These are phyloP conservation scores for maize (Zea mays) DNA, from an alignment of 176 grass and related monocot genomes.

Conservation along the genomic window DNA sequence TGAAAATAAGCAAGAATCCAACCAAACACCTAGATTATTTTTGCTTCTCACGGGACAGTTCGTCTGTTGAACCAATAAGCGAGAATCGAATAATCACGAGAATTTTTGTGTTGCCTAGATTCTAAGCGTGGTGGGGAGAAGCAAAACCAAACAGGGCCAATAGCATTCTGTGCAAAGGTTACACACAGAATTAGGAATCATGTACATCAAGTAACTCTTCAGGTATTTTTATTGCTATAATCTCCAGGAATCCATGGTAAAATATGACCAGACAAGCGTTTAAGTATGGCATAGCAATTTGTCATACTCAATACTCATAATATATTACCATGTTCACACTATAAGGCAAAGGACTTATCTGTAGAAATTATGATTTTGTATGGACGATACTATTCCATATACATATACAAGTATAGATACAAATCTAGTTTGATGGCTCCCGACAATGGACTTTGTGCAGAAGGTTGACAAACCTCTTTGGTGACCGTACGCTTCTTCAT, in stretches of 20 bases:
- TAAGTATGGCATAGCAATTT: conserved; percentile 20
- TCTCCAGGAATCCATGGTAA: conserved; percentile 4
- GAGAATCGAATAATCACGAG: no score
- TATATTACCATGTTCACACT: conserved; percentile 10
- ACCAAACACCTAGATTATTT: no score
- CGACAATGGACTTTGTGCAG: conserved; percentile 15
- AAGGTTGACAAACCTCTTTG: conserved; percentile 67
- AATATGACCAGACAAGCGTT: conserved; percentile 23
- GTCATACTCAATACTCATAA: background rate
- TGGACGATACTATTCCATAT: background rate
- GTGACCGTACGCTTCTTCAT: conserved; percentile 48
- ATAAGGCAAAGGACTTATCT: background rate
- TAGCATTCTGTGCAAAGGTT: background rate
- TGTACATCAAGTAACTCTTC: conserved; percentile 27
- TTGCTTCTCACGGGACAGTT: no score
- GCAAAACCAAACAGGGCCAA: background rate
- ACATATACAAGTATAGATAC: background rate
- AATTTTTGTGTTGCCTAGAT: no score
- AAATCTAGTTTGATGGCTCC: conserved; percentile 6
- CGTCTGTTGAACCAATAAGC: no score
- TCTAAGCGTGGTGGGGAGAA: no score
- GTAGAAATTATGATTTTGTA: conserved; percentile 6
- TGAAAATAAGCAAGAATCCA: no score
- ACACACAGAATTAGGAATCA: background rate
- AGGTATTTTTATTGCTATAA: conserved; percentile 8